A percentile compares a stretch with the other conserved stretches of the same genome.
Conservation (phyloP, 2,329 filamentous ascomycete species). For the Phyllosticta citrichinensis region DNA sequence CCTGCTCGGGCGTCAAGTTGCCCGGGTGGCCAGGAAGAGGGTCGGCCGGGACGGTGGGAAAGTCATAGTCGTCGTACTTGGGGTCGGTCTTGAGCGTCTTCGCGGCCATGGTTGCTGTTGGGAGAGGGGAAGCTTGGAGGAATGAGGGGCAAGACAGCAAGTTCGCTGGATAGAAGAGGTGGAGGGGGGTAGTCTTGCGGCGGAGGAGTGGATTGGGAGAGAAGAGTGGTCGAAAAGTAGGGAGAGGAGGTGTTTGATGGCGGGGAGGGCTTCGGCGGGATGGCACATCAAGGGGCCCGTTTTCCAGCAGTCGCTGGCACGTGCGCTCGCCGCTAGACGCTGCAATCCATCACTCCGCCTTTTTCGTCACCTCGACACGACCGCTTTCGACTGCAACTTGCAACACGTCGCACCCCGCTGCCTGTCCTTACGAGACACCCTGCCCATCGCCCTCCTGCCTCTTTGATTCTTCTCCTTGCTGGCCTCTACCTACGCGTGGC, state of each 20-base stretch:
- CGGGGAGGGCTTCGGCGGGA: conserved; percentile 3
- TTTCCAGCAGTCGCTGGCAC: background rate
- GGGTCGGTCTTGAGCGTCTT: conserved; percentile 50
- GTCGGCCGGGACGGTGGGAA: conserved; percentile 65
- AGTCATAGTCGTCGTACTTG: conserved; percentile 97
- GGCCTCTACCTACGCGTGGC: background rate
- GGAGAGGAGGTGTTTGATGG: conserved; percentile 5
- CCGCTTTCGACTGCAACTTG: background rate
- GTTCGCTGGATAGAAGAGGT: background rate
- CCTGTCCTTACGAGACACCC: background rate
- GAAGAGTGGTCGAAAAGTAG: conserved; percentile 8
- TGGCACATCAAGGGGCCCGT: conserved; percentile 1
- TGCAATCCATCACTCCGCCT: conserved; percentile 1
- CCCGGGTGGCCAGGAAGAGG: conserved; percentile 72
- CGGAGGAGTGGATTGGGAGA: background rate
- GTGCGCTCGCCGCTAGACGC: background rate
- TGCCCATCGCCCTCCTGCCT: background rate
- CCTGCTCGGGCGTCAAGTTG: conserved; percentile 74
- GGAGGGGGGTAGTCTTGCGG: background rate
- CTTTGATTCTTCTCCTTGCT: background rate
- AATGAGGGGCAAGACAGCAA: background rate
- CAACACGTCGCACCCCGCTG: conserved; percentile 1
- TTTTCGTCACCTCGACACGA: background rate
- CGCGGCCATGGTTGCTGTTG: conserved; percentile 22
- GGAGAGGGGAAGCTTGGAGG: background rate